Conservation (phyloP, 768 basidiomycete species). For the Kwoniella botswanensis region DNA sequence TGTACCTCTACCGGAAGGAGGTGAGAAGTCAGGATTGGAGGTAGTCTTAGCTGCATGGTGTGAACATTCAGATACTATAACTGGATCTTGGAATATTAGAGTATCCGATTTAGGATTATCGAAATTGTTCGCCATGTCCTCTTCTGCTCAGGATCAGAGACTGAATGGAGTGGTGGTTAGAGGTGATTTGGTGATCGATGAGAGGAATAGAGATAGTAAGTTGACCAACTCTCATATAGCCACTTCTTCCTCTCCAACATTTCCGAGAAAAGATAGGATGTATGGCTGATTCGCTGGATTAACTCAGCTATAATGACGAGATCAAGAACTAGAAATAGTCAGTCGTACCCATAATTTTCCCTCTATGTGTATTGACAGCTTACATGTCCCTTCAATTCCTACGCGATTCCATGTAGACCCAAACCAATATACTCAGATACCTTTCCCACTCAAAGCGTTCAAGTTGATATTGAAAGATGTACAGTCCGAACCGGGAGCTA, state of each 20-base stretch:
- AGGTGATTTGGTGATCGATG: conserved; percentile 86
- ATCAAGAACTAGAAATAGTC: conserved; percentile 83
- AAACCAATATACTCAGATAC: conserved; percentile 79
- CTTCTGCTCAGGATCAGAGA: conserved; percentile 61
- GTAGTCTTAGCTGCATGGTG: conserved; percentile 91
- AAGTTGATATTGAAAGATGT: conserved; percentile 86
- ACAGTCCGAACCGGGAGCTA: conserved; percentile 66
- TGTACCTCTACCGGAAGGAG: conserved; percentile 60
- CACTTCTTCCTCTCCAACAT: no score
- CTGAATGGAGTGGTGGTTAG: conserved; percentile 76
- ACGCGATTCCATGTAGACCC: conserved; percentile 65
- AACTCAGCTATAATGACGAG: conserved; percentile 91
- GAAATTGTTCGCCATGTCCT: conserved; percentile 69
- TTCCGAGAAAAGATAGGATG: no score
- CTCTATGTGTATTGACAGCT: no score
- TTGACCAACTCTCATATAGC: conserved; percentile 7
- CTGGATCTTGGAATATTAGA: conserved; percentile 90
- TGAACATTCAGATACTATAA: conserved; percentile 91
- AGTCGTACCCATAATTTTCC: conserved; percentile 49
- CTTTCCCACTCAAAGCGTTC: conserved; percentile 90
- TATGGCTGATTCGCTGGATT: no score
- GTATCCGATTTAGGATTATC: conserved; percentile 82
- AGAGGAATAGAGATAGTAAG: conserved; percentile 80
- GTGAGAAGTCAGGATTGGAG: conserved; percentile 69
- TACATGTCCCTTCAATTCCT: not conserved